Percentiles rank a stretch among this genome's conserved stretches.
phyloP scores from a whole-genome alignment of 805 yeast species.

The Pichia scutulata region DNA sequence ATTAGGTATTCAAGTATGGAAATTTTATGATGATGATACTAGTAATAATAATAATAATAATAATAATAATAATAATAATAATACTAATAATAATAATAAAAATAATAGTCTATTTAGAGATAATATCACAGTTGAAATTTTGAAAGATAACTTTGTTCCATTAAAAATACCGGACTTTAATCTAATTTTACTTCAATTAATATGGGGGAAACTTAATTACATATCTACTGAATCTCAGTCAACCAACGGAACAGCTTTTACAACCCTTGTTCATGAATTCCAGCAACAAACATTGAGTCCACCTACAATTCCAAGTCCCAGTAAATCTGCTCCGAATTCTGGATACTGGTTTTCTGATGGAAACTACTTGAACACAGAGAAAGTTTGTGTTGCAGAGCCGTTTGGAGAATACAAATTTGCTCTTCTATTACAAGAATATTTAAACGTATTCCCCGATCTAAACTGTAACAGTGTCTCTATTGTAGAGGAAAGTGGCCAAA shows the following conservation, averaged over 20 bases:
- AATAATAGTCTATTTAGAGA: conserved; percentile 3
- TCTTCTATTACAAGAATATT: background rate
- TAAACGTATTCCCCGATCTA: background rate
- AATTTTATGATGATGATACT: conserved; percentile 2
- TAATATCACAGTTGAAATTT: conserved; percentile 10
- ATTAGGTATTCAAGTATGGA: conserved; percentile 18
- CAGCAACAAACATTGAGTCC: background rate
- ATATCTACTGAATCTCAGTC: background rate
- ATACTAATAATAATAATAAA: too few species aligned
- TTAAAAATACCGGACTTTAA: conserved; percentile 24
- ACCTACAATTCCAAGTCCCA: background rate
- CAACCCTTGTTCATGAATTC: background rate
- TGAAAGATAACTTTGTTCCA: conserved; percentile 17
- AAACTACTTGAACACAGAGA: background rate
- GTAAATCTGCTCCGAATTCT: background rate
- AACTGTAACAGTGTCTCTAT: background rate
- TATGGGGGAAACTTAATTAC: conserved; percentile 12
- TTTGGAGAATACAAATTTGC: background rate
- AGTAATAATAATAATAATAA: too few species aligned
- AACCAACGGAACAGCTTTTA: background rate
- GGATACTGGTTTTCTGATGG: background rate
- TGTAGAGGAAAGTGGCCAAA: background rate
- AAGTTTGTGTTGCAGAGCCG: background rate
- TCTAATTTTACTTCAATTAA: conserved; percentile 19
- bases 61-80: too few species aligned